phyloP scores from a whole-genome alignment of 192 early-diverging fungal genomes.

The Backusella liffmaniae region DNA sequence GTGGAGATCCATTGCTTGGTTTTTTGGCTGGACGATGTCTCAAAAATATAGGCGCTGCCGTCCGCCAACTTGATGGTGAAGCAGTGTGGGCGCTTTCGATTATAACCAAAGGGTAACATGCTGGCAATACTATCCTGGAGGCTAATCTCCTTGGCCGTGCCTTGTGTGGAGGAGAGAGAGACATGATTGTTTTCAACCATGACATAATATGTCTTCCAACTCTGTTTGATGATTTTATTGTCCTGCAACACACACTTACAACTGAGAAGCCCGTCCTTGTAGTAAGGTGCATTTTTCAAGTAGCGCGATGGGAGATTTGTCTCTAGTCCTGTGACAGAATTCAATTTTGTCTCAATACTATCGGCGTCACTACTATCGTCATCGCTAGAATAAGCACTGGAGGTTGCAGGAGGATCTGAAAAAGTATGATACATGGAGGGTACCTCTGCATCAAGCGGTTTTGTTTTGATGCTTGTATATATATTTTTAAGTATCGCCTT shows the following conservation, averaged over 20 bases:
- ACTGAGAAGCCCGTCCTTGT: slow-evolving; percentile 74
- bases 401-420: neutral
- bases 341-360: neutral
- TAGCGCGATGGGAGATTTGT: slow-evolving; percentile 17
- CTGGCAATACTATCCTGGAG: slow-evolving; percentile 76
- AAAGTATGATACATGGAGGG: slow-evolving; percentile 9
- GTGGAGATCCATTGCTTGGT: slow-evolving; percentile 79
- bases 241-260: slow-evolving; percentile 83
- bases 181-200: slow-evolving; percentile 72
- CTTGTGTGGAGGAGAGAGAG: slow-evolving; percentile 2
- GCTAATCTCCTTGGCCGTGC: slow-evolving; percentile 34
- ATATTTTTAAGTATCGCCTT: slow-evolving; percentile 11
- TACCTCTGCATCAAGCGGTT: neutral
- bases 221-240: slow-evolving; percentile 71
- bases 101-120: slow-evolving; percentile 79
- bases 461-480: slow-evolving; percentile 19
- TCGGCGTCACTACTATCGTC: neutral
- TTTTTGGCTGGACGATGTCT: slow-evolving; percentile 61
- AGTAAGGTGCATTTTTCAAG: slow-evolving; percentile 33
- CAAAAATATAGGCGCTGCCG: slow-evolving; percentile 82
- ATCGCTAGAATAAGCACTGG: slow-evolving; percentile 6
- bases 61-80: slow-evolving; percentile 79
- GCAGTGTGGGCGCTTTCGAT: slow-evolving; percentile 64
- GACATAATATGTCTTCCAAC: slow-evolving; percentile 81
- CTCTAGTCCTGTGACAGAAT: neutral